Percentiles rank a stretch among this genome's conserved stretches.
phyloP scores from a whole-genome alignment of 2,329 filamentous ascomycete species.

The Pseudogymnoascus verrucosus region DNA sequence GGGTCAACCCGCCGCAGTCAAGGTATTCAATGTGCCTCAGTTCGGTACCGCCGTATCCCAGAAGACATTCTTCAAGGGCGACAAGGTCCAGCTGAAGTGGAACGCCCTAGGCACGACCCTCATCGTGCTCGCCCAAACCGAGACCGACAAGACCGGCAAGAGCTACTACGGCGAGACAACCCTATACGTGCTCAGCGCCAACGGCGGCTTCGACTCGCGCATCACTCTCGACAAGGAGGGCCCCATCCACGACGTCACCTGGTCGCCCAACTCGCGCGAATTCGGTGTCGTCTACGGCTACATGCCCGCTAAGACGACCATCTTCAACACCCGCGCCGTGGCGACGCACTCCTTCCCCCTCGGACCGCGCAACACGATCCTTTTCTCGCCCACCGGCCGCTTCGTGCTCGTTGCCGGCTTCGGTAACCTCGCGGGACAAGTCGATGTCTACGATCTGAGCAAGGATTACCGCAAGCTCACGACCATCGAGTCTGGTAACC shows the following conservation, averaged over 20 bases:
- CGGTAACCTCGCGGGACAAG: conserved; percentile 93
- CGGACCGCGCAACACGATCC: conserved; percentile 85
- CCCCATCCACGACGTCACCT: conserved; percentile 95
- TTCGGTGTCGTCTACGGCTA: conserved; percentile 97
- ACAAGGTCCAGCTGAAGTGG: conserved; percentile 99
- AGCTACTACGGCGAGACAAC: conserved; percentile 99
- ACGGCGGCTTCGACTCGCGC: conserved; percentile 84
- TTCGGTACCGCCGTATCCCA: conserved; percentile 80
- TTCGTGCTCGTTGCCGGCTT: conserved; percentile 94
- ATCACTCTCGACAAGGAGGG: conserved; percentile 93
- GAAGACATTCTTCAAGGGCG: conserved; percentile 98
- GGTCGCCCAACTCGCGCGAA: conserved; percentile 95
- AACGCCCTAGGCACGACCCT: conserved; percentile 85
- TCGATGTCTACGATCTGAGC: conserved; percentile 93
- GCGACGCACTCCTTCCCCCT: conserved; percentile 79
- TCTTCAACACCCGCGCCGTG: conserved; percentile 86
- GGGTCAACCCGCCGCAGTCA: conserved; percentile 89
- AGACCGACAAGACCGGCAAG: conserved; percentile 97
- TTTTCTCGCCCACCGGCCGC: conserved; percentile 86
- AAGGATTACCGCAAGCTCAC: conserved; percentile 89
- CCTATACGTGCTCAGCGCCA: conserved; percentile 87
- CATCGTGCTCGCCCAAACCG: conserved; percentile 92
- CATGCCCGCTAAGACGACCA: conserved; percentile 98
- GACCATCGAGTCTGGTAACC: conserved; percentile 92
- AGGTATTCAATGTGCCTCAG: conserved; percentile 87